Conservation (phyloP, 192 early-diverging fungal species). For the Podila clonocystis region DNA sequence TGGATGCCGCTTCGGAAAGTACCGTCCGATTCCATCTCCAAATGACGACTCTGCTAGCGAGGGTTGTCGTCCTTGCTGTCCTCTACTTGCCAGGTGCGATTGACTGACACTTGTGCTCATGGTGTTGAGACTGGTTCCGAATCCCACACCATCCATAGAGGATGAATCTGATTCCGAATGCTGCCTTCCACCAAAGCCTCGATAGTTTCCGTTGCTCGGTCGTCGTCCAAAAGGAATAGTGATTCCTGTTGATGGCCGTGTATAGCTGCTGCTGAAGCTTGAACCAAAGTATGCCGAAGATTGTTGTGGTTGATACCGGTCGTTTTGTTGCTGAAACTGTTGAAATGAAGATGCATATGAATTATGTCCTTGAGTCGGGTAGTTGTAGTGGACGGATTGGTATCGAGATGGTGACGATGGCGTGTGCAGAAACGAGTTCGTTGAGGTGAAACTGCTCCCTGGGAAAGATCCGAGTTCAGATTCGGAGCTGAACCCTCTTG, state of each 20-base stretch:
- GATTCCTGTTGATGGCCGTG: conserved; percentile 21
- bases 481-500: conserved; percentile 16
- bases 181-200: not conserved
- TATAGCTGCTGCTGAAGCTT: conserved; percentile 22
- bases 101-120: conserved; percentile 8
- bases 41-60: conserved; percentile 33
- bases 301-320: conserved; percentile 13
- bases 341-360: conserved; percentile 1
- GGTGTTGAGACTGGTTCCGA: not conserved
- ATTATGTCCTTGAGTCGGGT: conserved; percentile 5
- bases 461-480: conserved; percentile 34
- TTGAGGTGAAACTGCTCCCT: conserved; percentile 32
- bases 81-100: not conserved
- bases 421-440: conserved; percentile 42
- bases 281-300: conserved; percentile 4
- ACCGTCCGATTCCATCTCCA: conserved; percentile 38
- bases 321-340: conserved; percentile 12
- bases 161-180: conserved; percentile 31
- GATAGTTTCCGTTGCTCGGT: conserved; percentile 10
- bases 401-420: conserved; percentile 29
- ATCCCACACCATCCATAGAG: conserved; percentile 8
- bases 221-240: conserved; percentile 30
- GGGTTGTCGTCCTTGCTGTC: conserved; percentile 15
- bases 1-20: conserved; percentile 27
- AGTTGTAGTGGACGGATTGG: conserved; percentile 14